Evolutionary conservation across 1,284 basidiomycete species (phyloP), one percentile per base, ranked within the genome.

Genomic region (Leccinum pallidistipes): DNA sequence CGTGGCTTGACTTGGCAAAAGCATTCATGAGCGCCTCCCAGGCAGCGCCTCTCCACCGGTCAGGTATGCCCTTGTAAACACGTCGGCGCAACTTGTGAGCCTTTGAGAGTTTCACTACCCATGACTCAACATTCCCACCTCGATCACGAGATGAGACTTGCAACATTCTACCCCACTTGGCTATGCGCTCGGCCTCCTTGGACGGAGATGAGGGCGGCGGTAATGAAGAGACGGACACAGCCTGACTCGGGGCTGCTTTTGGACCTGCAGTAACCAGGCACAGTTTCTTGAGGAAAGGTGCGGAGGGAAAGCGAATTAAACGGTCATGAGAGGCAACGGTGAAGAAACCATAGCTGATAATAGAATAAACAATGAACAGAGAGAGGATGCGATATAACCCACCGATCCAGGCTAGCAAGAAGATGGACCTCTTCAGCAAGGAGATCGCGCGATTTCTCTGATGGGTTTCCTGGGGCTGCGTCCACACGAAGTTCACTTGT

Each of bases 1-100:
- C 67, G 60, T 76, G 75, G n/a, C 80, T 79, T 38, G 79, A 77
- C 43, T 75, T 77, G 54, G 85, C 78, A 70, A 78, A 83, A 45
- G 78, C 67, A 61, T 77, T 79, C 80, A 90, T 82, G 64, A 98
- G 76, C 5, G 92, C 83, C 69, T 90, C 91, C 97, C 97, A 99
- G 1, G 90, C 94, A 1, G 93, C 96, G 61, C 87, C 82, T 54
- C 97, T 83, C 97, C 97, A 99, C 51, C 95, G 85, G 76, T 99
- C 97, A 0, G 97, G 97, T 27, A 99, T 88, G 56, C 97, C 97
- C 75, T 99, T 99, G 81, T 93, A 98, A 55, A 91, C 85, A 40
- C 97, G 83, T 65, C 85, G 79, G 49, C 87, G 82, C 43, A 92
- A 77, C 74, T 94, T 86, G 65, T 74, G 71, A 71, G 84, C 81